Evolutionary conservation across 192 early-diverging fungal genomes (phyloP).

Genomic region (Phlyctochytrium planicorne): DNA sequence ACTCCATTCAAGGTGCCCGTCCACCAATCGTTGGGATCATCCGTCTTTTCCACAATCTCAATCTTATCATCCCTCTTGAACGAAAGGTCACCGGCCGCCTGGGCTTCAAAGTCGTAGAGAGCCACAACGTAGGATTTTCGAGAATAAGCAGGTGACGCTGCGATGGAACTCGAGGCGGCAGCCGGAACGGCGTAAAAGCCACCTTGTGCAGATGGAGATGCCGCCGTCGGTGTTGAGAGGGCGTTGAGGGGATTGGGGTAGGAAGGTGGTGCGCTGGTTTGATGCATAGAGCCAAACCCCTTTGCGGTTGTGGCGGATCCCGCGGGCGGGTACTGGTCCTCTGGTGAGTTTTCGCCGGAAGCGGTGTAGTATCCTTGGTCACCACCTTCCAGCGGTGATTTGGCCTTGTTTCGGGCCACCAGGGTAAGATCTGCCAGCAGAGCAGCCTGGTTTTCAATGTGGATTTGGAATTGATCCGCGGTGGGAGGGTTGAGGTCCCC

Average conservation of each 20-base stretch:
- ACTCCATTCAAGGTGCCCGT: conserved; percentile 54
- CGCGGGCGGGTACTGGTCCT: neutral
- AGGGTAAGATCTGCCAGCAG: conserved; percentile 24
- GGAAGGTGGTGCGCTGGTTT: neutral
- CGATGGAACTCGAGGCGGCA: neutral
- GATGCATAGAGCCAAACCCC: neutral
- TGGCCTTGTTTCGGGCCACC: conserved; percentile 10
- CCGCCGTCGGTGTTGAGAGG: too few species aligned
- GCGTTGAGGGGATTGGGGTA: neutral
- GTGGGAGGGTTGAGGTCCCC: too few species aligned
- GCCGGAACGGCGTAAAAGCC: neutral
- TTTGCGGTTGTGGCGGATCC: neutral
- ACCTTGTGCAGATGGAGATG: neutral
- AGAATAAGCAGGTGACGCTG: neutral
- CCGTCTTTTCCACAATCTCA: conserved; percentile 70
- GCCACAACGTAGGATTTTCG: conserved; percentile 42
- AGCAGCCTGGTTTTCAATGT: conserved; percentile 10
- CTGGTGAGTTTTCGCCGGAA: conserved; percentile 1
- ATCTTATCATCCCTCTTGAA: conserved; percentile 90
- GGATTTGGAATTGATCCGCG: conserved; percentile 18
- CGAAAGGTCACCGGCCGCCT: conserved; percentile 77
- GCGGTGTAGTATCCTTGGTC: conserved; percentile 3
- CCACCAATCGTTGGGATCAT: conserved; percentile 83
- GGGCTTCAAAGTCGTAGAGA: conserved; percentile 81
- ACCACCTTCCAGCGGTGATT: too few species aligned